Evolutionary conservation across 306 rosid genomes (phyloP).

Genomic region (Medicago lupulina): DNA sequence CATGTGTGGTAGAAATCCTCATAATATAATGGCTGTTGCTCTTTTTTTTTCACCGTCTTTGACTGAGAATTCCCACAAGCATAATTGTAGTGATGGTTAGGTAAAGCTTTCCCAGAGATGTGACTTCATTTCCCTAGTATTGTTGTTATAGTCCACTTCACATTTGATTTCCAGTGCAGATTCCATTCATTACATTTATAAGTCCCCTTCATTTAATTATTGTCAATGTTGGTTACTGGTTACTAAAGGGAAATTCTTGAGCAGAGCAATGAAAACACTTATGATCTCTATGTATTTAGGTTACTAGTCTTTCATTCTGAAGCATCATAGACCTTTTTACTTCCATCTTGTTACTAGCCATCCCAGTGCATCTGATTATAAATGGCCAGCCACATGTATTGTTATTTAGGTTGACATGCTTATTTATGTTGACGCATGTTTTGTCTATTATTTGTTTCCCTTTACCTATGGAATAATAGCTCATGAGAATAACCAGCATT

Average conservation of each 20-base stretch:
- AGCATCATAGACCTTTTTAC: not conserved
- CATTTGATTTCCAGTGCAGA: too few relatives aligned
- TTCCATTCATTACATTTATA: too few relatives aligned
- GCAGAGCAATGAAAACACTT: not conserved
- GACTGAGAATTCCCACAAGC: too few relatives aligned
- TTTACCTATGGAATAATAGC: slow-evolving; percentile 61
- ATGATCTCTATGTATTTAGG: too few relatives aligned
- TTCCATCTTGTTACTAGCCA: slow-evolving; percentile 27
- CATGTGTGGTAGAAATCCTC: too few relatives aligned
- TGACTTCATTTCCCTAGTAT: too few relatives aligned
- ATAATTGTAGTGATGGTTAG: too few relatives aligned
- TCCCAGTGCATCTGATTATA: not conserved
- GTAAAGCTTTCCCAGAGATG: too few relatives aligned
- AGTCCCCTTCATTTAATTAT: not conserved
- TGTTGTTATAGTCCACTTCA: too few relatives aligned
- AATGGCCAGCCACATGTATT: not conserved
- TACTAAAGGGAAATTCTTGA: not conserved
- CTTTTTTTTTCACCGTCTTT: too few relatives aligned
- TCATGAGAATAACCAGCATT: slow-evolving; percentile 68
- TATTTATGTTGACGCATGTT: slow-evolving; percentile 11
- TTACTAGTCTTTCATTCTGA: too few relatives aligned
- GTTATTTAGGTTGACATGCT: slow-evolving; percentile 8
- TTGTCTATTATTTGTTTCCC: slow-evolving; percentile 45
- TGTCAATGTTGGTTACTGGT: slow-evolving; percentile 16
- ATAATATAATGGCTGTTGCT: too few relatives aligned